Percentiles rank a stretch among this genome's conserved stretches.
Evolutionary conservation across 345 rosid species (phyloP).

Genomic region (Raphanus sativus): DNA sequence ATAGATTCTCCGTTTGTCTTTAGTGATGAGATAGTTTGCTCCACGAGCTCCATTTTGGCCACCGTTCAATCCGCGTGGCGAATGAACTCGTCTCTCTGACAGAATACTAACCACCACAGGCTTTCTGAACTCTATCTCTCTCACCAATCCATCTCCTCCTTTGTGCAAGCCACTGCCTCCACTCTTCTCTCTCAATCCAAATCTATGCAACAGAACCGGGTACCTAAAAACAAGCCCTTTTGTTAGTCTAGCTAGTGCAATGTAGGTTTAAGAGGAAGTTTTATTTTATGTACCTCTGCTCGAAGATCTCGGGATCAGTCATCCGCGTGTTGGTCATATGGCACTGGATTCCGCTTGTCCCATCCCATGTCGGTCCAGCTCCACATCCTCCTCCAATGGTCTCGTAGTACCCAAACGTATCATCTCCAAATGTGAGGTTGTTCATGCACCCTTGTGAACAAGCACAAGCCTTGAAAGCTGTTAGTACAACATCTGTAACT

Average conservation of each 20-base stretch:
- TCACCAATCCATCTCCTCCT: constrained; percentile 85
- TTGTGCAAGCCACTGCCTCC: constrained; percentile 75
- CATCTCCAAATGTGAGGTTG: constrained; percentile 91
- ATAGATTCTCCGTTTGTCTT: constrained; percentile 59
- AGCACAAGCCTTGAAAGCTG: constrained; percentile 93
- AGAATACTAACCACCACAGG: constrained; percentile 83
- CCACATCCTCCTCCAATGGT: constrained; percentile 97
- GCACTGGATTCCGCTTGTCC: constrained; percentile 94
- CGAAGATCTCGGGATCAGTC: constrained; percentile 98
- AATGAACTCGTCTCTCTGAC: constrained; percentile 94
- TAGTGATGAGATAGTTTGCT: constrained; percentile 64
- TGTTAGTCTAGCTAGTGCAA: constrained; percentile 10
- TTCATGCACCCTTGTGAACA: constrained; percentile 99
- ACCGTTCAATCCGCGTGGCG: constrained; percentile 82
- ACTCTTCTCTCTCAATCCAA: constrained; percentile 78
- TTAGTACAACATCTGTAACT: constrained; percentile 80
- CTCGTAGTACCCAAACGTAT: constrained; percentile 87
- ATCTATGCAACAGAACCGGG: constrained; percentile 78
- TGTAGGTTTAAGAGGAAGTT: background rate
- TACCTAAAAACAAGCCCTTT: constrained; percentile 40
- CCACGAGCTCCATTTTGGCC: constrained; percentile 89
- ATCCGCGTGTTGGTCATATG: constrained; percentile 98
- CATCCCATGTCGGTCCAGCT: constrained; percentile 88
- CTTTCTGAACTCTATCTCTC: constrained; percentile 87
- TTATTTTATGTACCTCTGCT: constrained; percentile 51